phyloP scores from a whole-genome alignment of 768 basidiomycete species.

The Russula abietina region DNA sequence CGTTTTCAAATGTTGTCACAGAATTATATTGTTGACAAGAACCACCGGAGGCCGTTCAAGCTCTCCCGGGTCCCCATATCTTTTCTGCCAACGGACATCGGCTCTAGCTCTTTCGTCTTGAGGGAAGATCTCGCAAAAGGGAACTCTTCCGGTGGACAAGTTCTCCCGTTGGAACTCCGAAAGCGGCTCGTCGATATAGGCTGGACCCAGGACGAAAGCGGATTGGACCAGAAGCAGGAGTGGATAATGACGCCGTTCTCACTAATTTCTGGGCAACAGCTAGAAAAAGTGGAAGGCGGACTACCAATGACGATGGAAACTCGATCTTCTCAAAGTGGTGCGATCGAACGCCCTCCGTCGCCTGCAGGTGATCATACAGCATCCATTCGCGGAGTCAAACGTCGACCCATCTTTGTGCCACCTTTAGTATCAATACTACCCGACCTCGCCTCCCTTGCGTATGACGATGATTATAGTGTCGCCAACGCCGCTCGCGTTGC shows the following conservation, averaged over 20 bases:
- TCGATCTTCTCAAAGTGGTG: slow-evolving; percentile 25
- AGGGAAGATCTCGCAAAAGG: slow-evolving; percentile 47
- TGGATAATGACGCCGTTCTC: slow-evolving; percentile 62
- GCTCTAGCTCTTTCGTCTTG: slow-evolving; percentile 51
- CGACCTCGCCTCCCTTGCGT: slow-evolving; percentile 45
- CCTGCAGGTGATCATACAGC: not conserved
- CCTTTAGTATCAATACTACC: slow-evolving; percentile 51
- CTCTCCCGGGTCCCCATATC: slow-evolving; percentile 62
- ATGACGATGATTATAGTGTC: slow-evolving; percentile 48
- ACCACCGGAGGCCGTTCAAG: slow-evolving; percentile 61
- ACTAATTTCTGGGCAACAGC: slow-evolving; percentile 49
- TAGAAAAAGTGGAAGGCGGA: slow-evolving; percentile 44
- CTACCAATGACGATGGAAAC: slow-evolving; percentile 31
- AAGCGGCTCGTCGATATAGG: slow-evolving; percentile 67
- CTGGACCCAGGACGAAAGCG: slow-evolving; percentile 57
- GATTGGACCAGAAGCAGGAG: slow-evolving; percentile 50
- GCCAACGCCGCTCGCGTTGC: slow-evolving; percentile 51
- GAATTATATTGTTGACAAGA: slow-evolving; percentile 52
- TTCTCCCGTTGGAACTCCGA: slow-evolving; percentile 56
- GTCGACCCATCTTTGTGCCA: slow-evolving; percentile 62
- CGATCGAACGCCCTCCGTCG: slow-evolving; percentile 28
- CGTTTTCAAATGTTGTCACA: slow-evolving; percentile 65
- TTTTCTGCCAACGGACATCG: slow-evolving; percentile 72
- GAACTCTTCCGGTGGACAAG: slow-evolving; percentile 40
- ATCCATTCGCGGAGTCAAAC: slow-evolving; percentile 39